Base-by-base conservation (phyloP, 306 rosid genomes). In the Delonix regia region DNA sequence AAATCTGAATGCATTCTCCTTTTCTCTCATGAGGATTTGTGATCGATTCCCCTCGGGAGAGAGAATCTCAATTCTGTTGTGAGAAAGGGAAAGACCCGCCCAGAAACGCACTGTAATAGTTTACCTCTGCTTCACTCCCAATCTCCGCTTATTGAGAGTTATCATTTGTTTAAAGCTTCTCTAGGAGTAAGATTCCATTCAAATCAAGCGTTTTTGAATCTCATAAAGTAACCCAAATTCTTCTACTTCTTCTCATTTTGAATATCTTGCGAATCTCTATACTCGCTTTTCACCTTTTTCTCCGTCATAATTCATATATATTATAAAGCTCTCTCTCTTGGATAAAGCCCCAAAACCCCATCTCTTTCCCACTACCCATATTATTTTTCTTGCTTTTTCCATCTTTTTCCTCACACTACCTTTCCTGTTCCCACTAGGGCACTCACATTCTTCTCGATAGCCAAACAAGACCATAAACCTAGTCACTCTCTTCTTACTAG, bases 11-110 rank as follows among this genome's bases (percentile, higher is more conserved):
- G 21, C 39, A 73, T 47, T 34, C 48, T 64, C 25, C 81, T 66
- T 78, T 72, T 65, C 60, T 60, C 74, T 65, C 82, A 72, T 71
- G 61, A 65, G 75, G 80, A 85, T 81, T 81, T 74, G 81, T 44
- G 73, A n/a, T n/a, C n/a, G n/a, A n/a, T n/a, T n/a, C n/a, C n/a
- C n/a, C n/a, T n/a, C n/a, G n/a, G n/a, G n/a, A n/a, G n/a, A n/a
- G n/a, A n/a, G n/a, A n/a, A n/a, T n/a, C n/a, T n/a, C n/a, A n/a
- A n/a, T n/a, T n/a, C n/a, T 42, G 47, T 7, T 4, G 41, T 38
- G 6, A 38, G 41, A 2, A 7, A 38, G 41, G 9, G 47, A 9
- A 10, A 8, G 47, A 10, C 1, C 47, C 47, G 9, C 47, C 4
- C 6, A 8, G 47, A 7, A 42, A 42, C 7, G 39, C 44, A 81